Evolutionary conservation across 129 eudicot genomes (phyloP), one percentile per base, ranked within the genome.

Genomic region (Kitagawia praeruptora): DNA sequence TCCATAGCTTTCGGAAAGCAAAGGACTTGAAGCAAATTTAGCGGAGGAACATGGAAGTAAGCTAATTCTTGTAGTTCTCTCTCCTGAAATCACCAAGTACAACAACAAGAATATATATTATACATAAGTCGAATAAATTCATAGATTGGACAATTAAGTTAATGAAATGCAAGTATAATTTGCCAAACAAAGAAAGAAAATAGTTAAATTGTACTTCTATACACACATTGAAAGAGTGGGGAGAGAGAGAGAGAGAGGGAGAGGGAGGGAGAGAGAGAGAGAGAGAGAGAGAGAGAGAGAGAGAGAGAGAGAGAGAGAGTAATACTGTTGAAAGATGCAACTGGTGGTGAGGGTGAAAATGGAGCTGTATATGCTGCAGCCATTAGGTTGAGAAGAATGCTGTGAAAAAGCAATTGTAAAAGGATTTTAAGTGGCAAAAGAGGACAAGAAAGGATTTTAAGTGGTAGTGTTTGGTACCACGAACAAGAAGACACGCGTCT

Each of bases 11-110:
- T 61, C 11, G 16, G 25, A 25, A 61, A 9, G 72, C 77, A 72
- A 11, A 19, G 84, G 74, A 44, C 39, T 72, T 21, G 86, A 72
- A 41, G 41, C 83, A 74, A 78, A 66, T 76, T 83, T 86, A 54
- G 58, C 53, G 31, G 58, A 77, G 73, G 81, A 77, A 40, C 79
- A 64, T 0, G 44, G 83, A 42, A 86, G 78, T 14, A 86, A 69
- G 72, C 69, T 84, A 1, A 81, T 72, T 81, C 75, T 74, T 42
- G 67, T 72, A 54, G 58, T 83, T 47, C 40, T 39, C 58, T 82
- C 40, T 42, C 85, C 91, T 87, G 87, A 82, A 67, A 31, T 31
- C 23, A 67, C 15, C 23, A 64, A 9, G 6, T 63, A n/a, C 38
- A 63, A 6, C 15, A n/a, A 25, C 34, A 61, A 9, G 16, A 61